These are phyloP conservation scores for Nicotiana benthamiana DNA, from an alignment of 257 asterid genomes.

Conservation along the genomic window DNA sequence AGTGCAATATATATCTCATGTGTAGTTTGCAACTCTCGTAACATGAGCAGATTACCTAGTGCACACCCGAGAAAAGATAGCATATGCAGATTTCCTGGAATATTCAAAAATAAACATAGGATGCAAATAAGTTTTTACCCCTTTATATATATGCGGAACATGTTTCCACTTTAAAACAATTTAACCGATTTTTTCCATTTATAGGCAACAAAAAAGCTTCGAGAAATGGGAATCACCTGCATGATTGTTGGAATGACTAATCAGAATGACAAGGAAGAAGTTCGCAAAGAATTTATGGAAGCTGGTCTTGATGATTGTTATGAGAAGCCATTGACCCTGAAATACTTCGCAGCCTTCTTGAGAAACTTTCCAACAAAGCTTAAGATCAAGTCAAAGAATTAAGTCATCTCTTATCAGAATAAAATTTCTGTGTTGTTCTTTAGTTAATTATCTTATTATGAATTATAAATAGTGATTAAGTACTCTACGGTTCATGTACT, in stretches of 20 bases:
- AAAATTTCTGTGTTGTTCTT: background rate
- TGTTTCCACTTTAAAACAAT: background rate
- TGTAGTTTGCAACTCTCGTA: no score
- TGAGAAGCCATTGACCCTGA: background rate
- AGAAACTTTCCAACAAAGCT: background rate
- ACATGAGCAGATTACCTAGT: no score
- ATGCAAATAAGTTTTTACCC: no score
- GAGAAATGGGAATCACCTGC: background rate
- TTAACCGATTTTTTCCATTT: no score
- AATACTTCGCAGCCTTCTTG: background rate
- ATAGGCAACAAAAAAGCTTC: background rate
- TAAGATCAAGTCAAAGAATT: background rate
- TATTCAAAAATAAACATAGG: no score
- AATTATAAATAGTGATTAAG: no score
- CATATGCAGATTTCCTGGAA: no score
- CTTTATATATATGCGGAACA: no score
- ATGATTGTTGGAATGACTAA: conserved; percentile 2
- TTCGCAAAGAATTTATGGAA: background rate
- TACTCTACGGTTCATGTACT: no score
- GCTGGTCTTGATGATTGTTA: background rate
- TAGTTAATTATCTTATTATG: background rate
- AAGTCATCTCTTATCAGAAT: background rate
- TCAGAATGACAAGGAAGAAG: background rate
- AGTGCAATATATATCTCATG: accelerated
- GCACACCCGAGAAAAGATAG: no score